Evolutionary conservation across 495 filamentous ascomycete species (phyloP).

Genomic region (Aspergillus kassunensis): DNA sequence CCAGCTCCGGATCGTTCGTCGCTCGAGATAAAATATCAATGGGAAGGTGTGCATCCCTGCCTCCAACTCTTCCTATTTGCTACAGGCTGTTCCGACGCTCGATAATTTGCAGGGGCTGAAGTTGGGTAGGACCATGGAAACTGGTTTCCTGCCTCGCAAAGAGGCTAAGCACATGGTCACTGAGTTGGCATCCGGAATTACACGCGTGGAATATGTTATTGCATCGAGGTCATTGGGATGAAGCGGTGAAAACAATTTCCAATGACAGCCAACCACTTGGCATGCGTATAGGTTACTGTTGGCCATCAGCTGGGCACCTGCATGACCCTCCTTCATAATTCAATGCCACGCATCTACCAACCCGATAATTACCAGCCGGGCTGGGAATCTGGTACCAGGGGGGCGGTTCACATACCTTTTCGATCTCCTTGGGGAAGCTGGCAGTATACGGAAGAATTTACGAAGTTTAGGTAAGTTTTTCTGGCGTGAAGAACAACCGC

Average conservation of each 20-base stretch:
- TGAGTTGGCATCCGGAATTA: background rate
- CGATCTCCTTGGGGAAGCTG: too few species aligned
- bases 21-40: too few species aligned
- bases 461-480: background rate
- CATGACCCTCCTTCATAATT: too few species aligned
- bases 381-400: background rate
- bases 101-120: background rate
- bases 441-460: too few species aligned
- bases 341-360: too few species aligned
- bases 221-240: background rate
- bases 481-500: too few species aligned
- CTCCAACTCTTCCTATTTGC: background rate
- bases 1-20: too few species aligned
- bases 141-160: background rate
- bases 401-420: background rate
- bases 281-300: too few species aligned
- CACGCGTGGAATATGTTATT: background rate
- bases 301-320: background rate
- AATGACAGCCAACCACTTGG: background rate
- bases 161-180: too few species aligned
- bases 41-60: background rate
- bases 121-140: background rate
- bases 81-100: background rate
- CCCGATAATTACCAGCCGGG: too few species aligned
- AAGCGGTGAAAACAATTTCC: background rate